These are phyloP conservation scores for Xylariales sp. DNA, from an alignment of 2,329 filamentous ascomycete genomes.

Conservation along the genomic window DNA sequence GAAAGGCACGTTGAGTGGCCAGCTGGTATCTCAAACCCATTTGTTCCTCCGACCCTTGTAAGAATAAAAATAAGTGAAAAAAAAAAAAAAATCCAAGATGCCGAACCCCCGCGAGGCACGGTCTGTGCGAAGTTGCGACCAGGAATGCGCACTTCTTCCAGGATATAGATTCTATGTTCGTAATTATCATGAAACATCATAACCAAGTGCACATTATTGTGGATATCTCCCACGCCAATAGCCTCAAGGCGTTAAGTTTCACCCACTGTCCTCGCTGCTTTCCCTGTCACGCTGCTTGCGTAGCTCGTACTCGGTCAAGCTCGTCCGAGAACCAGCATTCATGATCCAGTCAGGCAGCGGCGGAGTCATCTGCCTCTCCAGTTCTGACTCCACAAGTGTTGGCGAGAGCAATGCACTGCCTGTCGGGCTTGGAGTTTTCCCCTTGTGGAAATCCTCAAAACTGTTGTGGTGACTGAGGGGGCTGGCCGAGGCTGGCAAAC, in stretches of 20 bases:
- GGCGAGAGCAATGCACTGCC: slow-evolving; percentile 14
- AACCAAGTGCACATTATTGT: too few relatives aligned
- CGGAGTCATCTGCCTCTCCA: slow-evolving; percentile 49
- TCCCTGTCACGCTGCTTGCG: slow-evolving; percentile 26
- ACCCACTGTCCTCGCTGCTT: slow-evolving; percentile 1
- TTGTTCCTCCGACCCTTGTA: too few relatives aligned
- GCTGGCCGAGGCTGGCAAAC: slow-evolving; percentile 41
- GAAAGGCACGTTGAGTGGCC: too few relatives aligned
- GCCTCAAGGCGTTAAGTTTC: not conserved
- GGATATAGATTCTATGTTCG: too few relatives aligned
- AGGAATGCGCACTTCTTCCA: too few relatives aligned
- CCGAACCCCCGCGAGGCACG: too few relatives aligned
- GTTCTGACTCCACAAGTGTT: slow-evolving; percentile 14
- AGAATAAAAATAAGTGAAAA: too few relatives aligned
- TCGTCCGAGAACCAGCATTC: slow-evolving; percentile 45
- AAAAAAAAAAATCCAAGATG: too few relatives aligned
- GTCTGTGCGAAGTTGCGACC: too few relatives aligned
- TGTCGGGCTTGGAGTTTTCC: slow-evolving; percentile 15
- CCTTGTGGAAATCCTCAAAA: slow-evolving; percentile 40
- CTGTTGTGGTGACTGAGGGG: slow-evolving; percentile 47
- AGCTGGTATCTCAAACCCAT: too few relatives aligned
- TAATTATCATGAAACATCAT: not conserved
- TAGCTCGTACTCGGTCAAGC: slow-evolving; percentile 41
- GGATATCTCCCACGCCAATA: too few relatives aligned
- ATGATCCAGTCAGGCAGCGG: slow-evolving; percentile 60